Evolutionary conservation across 768 basidiomycete species (phyloP), one percentile per base, ranked within the genome.

Genomic region (Pulveroboletus frians): DNA sequence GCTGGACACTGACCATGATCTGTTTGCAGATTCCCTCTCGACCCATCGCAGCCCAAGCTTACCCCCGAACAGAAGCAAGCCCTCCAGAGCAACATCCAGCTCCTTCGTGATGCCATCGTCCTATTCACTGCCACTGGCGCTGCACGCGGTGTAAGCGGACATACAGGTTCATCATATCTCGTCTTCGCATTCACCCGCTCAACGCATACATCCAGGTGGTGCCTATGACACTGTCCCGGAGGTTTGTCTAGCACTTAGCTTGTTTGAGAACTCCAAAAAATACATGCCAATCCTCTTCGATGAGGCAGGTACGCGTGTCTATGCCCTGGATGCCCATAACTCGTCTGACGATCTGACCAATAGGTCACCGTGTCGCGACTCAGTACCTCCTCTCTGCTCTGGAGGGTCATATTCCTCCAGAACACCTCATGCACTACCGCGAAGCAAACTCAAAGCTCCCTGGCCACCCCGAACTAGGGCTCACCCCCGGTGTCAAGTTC

Each of bases 401-500:
- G 11, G 82, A 90, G 30, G 88, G 88, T 0, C 64, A 79, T 21
- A 49, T 92, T 30, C 80, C 88, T 10, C 71, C 77, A 2, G 86
- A 88, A 58, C 87, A 92, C 32, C 80, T 93, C 40, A 69, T 93
- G 4, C 84, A 85, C 63, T 93, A 93, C 68, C 86, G 91, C 43
- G 85, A 82, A 61, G 91, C 91, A 49, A 78, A 91, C 68, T 85
- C 88, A 30, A 85, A 86, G 60, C 83, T 93, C 30, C 91, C 91
- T 3, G 91, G 90, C 13, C 91, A 93, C 61, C 91, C 91, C 13
- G 91, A 92, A 69, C 75, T 92, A 7, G 91, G 91, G 20, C 74
- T 92, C 51, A 92, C 91, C 0, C 91, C 91, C n/a, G 91, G 91
- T 26, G 80, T 93, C 69, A 90, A 91, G 69, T 93, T 93, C 71